These are phyloP conservation scores for Trichophyton verrucosum DNA, from an alignment of 2,329 filamentous ascomycete species.

Conservation along the genomic window DNA sequence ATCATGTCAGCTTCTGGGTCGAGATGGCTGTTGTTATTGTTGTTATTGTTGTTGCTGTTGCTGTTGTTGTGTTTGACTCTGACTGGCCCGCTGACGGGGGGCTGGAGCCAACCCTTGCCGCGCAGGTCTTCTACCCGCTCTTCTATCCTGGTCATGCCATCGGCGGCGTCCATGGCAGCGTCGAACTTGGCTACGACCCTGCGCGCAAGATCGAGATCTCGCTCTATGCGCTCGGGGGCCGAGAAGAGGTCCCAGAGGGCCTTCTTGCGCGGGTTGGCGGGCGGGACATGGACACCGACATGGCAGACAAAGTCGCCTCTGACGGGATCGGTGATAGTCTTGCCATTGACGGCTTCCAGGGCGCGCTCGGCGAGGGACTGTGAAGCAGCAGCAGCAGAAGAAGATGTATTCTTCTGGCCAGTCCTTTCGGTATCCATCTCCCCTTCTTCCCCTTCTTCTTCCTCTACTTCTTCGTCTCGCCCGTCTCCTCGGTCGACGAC, in stretches of 20 bases:
- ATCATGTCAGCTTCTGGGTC: conserved; percentile 24
- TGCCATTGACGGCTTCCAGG: conserved; percentile 88
- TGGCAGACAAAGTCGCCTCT: conserved; percentile 96
- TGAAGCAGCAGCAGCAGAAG: neutral
- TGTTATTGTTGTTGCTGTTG: conserved; percentile 46
- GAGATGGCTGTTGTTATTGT: conserved; percentile 41
- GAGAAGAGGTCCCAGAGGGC: conserved; percentile 95
- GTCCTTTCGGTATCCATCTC: conserved; percentile 22
- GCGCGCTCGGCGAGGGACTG: conserved; percentile 63
- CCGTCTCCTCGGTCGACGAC: conserved; percentile 60
- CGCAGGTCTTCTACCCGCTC: conserved; percentile 73
- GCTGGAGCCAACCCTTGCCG: conserved; percentile 63
- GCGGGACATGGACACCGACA: conserved; percentile 88
- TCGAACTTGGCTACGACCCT: conserved; percentile 77
- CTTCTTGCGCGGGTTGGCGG: conserved; percentile 77
- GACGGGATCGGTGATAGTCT: conserved; percentile 88
- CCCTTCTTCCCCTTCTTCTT: conserved; percentile 41
- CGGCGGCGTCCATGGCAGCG: conserved; percentile 64
- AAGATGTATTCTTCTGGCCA: neutral
- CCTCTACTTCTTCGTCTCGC: conserved; percentile 51
- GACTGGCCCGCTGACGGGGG: conserved; percentile 36
- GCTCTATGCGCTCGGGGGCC: conserved; percentile 80
- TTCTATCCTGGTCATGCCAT: conserved; percentile 69
- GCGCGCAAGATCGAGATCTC: conserved; percentile 71
- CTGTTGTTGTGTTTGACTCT: conserved; percentile 21